Evolutionary conservation across 192 early-diverging fungal genomes (phyloP).

Genomic region (Backusella parvicylindrica): DNA sequence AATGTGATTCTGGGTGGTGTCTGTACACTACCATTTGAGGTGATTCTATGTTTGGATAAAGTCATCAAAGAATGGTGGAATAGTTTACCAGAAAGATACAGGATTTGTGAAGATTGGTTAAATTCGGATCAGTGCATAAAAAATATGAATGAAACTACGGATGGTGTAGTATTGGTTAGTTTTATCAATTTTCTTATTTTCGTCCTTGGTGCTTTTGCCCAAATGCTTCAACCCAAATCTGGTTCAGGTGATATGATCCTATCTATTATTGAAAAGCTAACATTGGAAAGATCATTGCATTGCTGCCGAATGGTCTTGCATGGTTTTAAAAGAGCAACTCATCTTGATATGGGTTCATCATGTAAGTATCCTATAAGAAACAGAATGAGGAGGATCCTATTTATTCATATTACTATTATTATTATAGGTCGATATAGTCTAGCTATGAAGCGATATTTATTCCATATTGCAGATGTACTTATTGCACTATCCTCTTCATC

Average conservation of each 20-base stretch:
- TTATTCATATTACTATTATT: neutral
- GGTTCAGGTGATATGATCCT: neutral
- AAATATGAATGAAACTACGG: neutral
- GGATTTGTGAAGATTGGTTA: neutral
- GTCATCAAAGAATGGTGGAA: neutral
- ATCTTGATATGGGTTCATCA: neutral
- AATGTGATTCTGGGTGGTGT: neutral
- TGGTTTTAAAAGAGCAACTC: neutral
- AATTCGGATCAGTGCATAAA: neutral
- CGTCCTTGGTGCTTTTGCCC: neutral
- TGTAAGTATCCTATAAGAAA: no score
- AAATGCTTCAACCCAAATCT: neutral
- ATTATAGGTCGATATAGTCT: neutral
- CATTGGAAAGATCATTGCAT: neutral
- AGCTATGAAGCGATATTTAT: neutral
- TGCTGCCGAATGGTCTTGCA: neutral
- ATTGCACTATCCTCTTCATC: neutral
- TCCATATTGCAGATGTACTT: neutral
- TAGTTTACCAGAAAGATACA: neutral
- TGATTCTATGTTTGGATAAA: neutral
- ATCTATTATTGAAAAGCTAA: neutral
- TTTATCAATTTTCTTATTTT: neutral
- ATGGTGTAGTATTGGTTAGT: neutral
- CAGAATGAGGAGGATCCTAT: neutral
- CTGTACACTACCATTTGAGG: neutral